Base-by-base conservation (phyloP, 2,329 filamentous ascomycete genomes). In the Chaetomiaceae sp. region DNA sequence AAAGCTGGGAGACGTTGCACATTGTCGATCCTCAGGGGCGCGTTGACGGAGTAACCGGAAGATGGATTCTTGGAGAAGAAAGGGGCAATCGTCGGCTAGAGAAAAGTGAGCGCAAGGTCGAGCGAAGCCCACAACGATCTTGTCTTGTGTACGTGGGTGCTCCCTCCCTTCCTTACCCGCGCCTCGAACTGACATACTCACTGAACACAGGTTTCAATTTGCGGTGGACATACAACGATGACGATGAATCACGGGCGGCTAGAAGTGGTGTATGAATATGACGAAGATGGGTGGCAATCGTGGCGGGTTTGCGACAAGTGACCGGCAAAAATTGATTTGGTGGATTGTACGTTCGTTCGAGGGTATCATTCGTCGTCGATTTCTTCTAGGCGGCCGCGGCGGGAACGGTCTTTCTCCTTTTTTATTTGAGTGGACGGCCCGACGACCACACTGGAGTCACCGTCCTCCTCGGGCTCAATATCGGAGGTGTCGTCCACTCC, bases 401-500 rank as follows among this genome's bases (percentile, higher is more conserved):
- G 42, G 20, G 35, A 29, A 38, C 47, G 48, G n/a, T 40, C 47
- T 27, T 39, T 52, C 46, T 64, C 60, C 22, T 50, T 51, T 48
- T 64, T 62, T 37, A 63, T 29, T 22, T 50, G 53, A 18, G 36
- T 57, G 3, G 54, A 41, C 12, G 41, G 42, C 4, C 50, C 53
- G 27, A 59, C 41, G 8, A 56, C 36, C 27, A 56, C n/a, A 33
- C 53, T 61, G 30, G 48, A 49, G 39, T 56, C 53, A 12, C 24
- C 64, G 4, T 61, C 68, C 3, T 71, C 67, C 11, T 65, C 63
- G 7, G 50, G 42, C n/a, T 62, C 62, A 6, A 53, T 48, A 42
- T 63, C 66, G 0, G 68, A 67, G 3, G 68, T 66, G 8, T 68
- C 70, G 32, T 74, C 66, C n/a, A 68, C 64, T n/a, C 69, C 64